Evolutionary conservation across 73 alveolate genomes (phyloP).

Genomic region (Effrenium voratum): DNA sequence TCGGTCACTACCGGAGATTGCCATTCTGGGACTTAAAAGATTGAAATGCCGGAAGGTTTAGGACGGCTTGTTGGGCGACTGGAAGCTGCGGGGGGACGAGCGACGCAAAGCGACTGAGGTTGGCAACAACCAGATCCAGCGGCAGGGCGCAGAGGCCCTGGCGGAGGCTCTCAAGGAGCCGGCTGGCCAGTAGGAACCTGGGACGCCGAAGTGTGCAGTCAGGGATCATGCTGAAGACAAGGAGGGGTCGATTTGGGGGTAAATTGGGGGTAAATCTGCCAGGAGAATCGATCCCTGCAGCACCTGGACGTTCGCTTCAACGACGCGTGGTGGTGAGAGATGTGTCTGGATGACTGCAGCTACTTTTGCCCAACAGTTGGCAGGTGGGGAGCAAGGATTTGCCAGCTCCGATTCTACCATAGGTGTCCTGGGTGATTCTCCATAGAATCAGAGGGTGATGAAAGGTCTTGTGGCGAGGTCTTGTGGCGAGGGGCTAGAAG

Average conservation of each 20-base stretch:
- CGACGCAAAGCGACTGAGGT: neutral
- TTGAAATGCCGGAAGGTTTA: neutral
- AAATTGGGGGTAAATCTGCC: no score
- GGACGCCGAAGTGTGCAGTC: no score
- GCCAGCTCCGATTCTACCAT: no score
- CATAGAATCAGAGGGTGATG: no score
- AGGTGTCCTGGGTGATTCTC: no score
- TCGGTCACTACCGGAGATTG: neutral
- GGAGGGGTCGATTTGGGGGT: no score
- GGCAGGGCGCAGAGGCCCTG: conserved; percentile 30
- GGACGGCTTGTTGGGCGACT: neutral
- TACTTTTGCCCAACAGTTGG: no score
- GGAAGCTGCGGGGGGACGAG: neutral
- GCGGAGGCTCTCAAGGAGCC: conserved; percentile 27
- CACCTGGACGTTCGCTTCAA: conserved; percentile 49
- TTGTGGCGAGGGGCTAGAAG: no score
- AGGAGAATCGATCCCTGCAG: conserved; percentile 41
- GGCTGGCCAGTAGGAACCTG: neutral
- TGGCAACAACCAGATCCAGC: conserved; percentile 40
- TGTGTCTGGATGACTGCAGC: no score
- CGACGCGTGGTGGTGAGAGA: neutral
- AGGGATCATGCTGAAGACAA: no score
- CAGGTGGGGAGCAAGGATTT: no score
- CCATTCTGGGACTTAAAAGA: neutral
- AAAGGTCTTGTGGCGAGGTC: no score